Evolutionary conservation across 2,329 filamentous ascomycete species (phyloP).

Genomic region (Westerdykella sp.): DNA sequence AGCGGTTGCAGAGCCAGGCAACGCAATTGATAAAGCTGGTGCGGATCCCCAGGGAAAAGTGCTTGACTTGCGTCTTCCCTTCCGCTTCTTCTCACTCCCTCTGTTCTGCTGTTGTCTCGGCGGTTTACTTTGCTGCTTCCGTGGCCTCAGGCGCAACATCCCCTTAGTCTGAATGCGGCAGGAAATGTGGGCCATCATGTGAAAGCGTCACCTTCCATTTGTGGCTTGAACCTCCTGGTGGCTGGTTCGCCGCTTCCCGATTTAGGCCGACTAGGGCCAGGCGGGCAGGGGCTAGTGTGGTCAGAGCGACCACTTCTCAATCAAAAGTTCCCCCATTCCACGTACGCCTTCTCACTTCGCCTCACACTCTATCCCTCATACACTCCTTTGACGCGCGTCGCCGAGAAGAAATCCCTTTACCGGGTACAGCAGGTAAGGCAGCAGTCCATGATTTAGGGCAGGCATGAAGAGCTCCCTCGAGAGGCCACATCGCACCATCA

Average conservation of each 20-base stretch:
- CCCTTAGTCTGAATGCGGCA: no score
- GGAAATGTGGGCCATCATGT: neutral
- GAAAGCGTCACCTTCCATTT: neutral
- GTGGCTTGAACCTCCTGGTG: neutral
- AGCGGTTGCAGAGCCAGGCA: neutral
- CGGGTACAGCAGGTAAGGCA: no score
- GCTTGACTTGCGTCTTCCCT: neutral
- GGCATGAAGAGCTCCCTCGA: neutral
- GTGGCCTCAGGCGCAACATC: neutral
- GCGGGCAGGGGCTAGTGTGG: neutral
- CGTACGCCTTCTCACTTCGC: neutral
- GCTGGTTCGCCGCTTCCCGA: neutral
- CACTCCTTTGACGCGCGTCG: neutral
- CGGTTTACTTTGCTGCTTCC: neutral
- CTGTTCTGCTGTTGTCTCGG: neutral
- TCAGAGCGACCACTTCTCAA: neutral
- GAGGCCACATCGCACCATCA: neutral
- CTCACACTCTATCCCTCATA: neutral
- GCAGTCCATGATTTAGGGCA: no score
- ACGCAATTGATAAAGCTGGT: neutral
- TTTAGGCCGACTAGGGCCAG: neutral
- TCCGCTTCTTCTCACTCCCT: neutral
- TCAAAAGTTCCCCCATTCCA: neutral
- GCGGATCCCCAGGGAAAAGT: neutral
- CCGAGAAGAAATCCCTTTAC: no score